Conservation (phyloP, 192 early-diverging fungal species). For the Coemansia sp. region DNA sequence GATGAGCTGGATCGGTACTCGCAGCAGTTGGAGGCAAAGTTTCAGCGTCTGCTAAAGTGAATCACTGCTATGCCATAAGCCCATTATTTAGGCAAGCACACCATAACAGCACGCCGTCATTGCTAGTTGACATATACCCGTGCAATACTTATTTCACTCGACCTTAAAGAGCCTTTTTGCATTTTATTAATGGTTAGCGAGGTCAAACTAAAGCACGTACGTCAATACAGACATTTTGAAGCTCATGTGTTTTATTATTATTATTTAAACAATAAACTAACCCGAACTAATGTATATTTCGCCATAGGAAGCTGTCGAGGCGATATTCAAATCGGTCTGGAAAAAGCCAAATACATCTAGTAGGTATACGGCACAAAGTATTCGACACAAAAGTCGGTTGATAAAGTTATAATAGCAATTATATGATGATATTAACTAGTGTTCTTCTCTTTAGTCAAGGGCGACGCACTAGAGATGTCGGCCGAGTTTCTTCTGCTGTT, state of each 20-base stretch:
- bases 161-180: not conserved
- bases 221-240: not conserved
- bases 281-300: too few species aligned
- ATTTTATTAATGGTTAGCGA: not conserved
- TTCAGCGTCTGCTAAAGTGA: conserved; percentile 34
- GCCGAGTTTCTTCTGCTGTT: conserved; percentile 34
- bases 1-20: conserved; percentile 46
- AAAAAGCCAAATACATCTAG: conserved; percentile 35
- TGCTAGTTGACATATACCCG: not conserved
- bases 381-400: too few species aligned
- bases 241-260: not conserved
- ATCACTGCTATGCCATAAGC: not conserved
- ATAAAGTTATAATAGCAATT: too few species aligned
- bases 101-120: too few species aligned
- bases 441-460: conserved; percentile 23
- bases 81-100: not conserved
- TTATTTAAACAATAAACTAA: not conserved
- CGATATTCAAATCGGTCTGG: conserved; percentile 48
- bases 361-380: conserved; percentile 5
- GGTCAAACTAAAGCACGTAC: not conserved
- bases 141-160: not conserved
- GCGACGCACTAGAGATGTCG: conserved; percentile 40
- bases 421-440: too few species aligned
- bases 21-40: conserved; percentile 40
- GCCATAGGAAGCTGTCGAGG: conserved; percentile 35